These are phyloP conservation scores for Ballota nigra DNA, from an alignment of 257 asterid species.

Conservation along the genomic window DNA sequence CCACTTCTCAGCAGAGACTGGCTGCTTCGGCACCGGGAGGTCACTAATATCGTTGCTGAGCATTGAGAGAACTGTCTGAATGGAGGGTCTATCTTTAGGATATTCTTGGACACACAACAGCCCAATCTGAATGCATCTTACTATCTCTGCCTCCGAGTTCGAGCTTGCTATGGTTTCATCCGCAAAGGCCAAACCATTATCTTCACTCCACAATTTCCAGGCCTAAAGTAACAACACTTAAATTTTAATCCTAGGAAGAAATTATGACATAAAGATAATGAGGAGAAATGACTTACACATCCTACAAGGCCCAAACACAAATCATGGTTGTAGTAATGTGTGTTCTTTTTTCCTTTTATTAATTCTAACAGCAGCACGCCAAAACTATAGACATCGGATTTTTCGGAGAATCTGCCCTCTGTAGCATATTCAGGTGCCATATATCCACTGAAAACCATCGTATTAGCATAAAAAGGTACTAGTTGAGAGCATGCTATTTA, in stretches of 20 bases:
- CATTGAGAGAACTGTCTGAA: neutral
- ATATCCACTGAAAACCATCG: constrained; percentile 15
- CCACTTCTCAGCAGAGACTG: neutral
- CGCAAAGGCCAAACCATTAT: constrained; percentile 15
- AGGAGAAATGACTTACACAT: neutral
- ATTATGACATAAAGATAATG: too few species aligned
- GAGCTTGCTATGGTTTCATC: constrained; percentile 30
- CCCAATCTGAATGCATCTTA: neutral
- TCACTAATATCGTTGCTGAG: neutral
- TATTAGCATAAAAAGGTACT: neutral
- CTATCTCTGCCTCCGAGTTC: neutral
- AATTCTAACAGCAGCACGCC: constrained; percentile 20
- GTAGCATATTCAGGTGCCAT: constrained; percentile 26
- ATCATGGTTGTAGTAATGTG: constrained; percentile 1
- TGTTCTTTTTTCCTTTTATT: constrained; percentile 22
- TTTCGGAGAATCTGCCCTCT: constrained; percentile 33
- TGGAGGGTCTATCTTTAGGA: neutral
- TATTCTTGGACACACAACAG: neutral
- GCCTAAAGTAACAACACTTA: neutral
- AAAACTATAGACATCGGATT: constrained; percentile 23
- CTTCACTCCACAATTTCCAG: constrained; percentile 26
- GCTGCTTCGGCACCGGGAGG: neutral
- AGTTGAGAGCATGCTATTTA: neutral
- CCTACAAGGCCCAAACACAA: constrained; percentile 19
- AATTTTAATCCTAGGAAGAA: neutral